Evolutionary conservation across 1,284 basidiomycete species (phyloP).

Genomic region (Wallemia hederae): DNA sequence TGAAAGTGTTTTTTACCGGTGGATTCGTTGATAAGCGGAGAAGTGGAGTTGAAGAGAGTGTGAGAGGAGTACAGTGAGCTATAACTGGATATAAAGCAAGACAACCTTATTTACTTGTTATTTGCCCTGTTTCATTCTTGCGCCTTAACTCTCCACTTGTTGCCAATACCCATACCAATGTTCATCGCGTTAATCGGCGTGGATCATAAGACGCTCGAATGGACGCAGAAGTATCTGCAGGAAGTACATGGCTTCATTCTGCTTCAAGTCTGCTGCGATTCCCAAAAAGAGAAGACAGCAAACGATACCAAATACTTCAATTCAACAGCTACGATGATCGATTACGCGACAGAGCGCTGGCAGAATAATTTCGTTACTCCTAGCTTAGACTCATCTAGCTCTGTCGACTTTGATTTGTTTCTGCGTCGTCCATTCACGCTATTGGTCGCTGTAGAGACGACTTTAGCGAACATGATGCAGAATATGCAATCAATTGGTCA

Average conservation of each 20-base stretch:
- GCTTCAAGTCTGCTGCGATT: too few species aligned
- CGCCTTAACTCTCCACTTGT: too few species aligned
- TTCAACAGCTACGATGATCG: too few species aligned
- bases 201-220: neutral
- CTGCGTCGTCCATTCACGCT: neutral
- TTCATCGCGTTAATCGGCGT: neutral
- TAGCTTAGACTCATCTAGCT: slow-evolving; percentile 5
- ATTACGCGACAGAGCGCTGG: neutral
- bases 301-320: too few species aligned
- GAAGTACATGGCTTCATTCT: neutral
- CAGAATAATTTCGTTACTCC: neutral
- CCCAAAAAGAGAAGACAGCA: too few species aligned
- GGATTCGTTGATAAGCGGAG: too few species aligned
- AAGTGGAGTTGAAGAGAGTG: too few species aligned
- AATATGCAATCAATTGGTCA: too few species aligned
- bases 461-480: neutral
- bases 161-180: neutral
- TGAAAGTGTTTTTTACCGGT: neutral
- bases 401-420: neutral
- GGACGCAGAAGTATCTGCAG: neutral
- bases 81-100: too few species aligned
- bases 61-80: too few species aligned
- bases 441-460: neutral
- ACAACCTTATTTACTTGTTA: too few species aligned
- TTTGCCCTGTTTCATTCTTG: too few species aligned